Evolutionary conservation across 805 yeast genomes (phyloP), one percentile per base, ranked within the genome.

Genomic region (Wickerhamiella hasegawae): DNA sequence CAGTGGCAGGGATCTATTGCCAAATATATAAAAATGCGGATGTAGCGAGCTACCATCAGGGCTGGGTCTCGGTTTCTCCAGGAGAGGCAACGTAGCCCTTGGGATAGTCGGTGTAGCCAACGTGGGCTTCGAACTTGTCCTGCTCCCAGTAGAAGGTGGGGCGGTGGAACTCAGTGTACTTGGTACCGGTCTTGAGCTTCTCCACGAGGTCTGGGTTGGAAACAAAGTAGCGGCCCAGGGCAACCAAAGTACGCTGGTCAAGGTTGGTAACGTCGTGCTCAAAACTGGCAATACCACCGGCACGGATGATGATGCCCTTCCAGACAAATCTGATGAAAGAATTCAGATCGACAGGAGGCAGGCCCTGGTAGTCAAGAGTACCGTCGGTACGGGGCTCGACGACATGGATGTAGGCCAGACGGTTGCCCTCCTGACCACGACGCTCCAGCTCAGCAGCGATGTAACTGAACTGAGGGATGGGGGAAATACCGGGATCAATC

Each of bases 161-260:
- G 47, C 75, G 60, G 47, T 69, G 60, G 45, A 70, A 72, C 22
- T 52, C 42, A 39, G 56, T 58, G 38, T 69, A 50, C 30, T 61
- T 60, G 25, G 50, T 35, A 20, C 62, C 63, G 21, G 64, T 51
- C 40, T 58, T 52, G 28, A 71, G 37, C 40, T 72, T 55, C n/a
- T 53, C 45, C 15, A 62, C 65, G 23, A 73, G 47, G 46, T 73
- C 78, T 1, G 78, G 76, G 53, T 71, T 72, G 21, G 73, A 52
- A 33, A 67, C 62, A 49, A 61, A 70, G 38, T 52, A 56, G 41
- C 76, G 61, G 21, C 75, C 75, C 40, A 59, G 50, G 1, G 61
- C 69, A 23, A 63, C 44, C 28, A 59, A 26, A 8, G 43, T 35
- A 28, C 39, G 45, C 27, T 57, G 55, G 17, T 56, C 52, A 21